Percentiles rank a stretch among this genome's conserved stretches.
phyloP scores from a whole-genome alignment of 1,284 basidiomycete genomes.

The Entoloma clypeatum region DNA sequence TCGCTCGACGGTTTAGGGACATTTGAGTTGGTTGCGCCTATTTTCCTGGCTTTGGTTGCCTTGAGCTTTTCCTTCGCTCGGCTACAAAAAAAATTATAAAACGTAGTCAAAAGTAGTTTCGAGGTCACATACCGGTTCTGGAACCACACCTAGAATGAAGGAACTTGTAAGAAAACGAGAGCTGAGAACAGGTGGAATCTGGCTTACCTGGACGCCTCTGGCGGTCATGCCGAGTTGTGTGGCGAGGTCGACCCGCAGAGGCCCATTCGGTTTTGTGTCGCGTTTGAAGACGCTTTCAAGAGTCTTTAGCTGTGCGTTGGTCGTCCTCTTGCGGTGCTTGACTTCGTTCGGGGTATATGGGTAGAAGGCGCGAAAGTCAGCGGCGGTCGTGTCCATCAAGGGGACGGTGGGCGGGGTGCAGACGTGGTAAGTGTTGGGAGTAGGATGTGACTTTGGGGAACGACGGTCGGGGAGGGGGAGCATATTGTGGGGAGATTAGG shows the following conservation, averaged over 20 bases:
- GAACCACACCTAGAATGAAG: conserved; percentile 71
- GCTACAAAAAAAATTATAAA: conserved; percentile 32
- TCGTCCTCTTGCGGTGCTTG: conserved; percentile 86
- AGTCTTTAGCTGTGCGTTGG: conserved; percentile 77
- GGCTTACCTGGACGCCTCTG: conserved; percentile 84
- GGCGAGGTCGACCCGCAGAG: conserved; percentile 75
- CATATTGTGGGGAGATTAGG: conserved; percentile 27
- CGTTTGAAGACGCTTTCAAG: conserved; percentile 82
- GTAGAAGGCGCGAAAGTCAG: conserved; percentile 71
- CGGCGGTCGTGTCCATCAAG: conserved; percentile 56
- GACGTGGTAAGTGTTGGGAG: conserved; percentile 22
- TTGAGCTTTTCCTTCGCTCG: conserved; percentile 80
- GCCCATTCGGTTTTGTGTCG: conserved; percentile 87
- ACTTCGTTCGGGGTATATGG: conserved; percentile 87
- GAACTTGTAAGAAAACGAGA: conserved; percentile 20
- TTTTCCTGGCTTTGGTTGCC: conserved; percentile 33
- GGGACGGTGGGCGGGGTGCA: conserved; percentile 21
- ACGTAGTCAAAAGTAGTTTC: conserved; percentile 10
- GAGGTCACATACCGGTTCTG: conserved; percentile 68
- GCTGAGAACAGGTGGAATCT: conserved; percentile 10
- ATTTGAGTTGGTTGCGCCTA: conserved; percentile 15
- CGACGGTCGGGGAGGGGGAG: conserved; percentile 25
- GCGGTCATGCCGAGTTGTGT: conserved; percentile 86
- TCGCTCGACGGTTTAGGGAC: conserved; percentile 16
- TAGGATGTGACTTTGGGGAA: conserved; percentile 19